A percentile compares a stretch with the other conserved stretches of the same genome.
Evolutionary conservation across 257 asterid species (phyloP).

Genomic region (Nicotiana knightiana): DNA sequence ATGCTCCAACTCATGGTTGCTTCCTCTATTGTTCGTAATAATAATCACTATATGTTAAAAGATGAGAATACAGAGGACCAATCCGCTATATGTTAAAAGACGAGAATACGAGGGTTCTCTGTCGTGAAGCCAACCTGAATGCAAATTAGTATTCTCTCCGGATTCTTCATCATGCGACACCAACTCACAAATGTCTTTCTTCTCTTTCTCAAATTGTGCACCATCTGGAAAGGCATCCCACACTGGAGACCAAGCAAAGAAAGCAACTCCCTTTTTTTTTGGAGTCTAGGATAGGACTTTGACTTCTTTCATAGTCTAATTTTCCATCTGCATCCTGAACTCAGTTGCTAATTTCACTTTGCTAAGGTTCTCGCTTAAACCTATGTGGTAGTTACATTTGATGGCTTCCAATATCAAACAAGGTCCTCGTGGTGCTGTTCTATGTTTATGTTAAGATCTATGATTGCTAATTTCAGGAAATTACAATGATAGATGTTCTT

Average conservation of each 20-base stretch:
- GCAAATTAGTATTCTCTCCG: neutral
- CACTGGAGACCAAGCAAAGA: neutral
- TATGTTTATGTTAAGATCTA: neutral
- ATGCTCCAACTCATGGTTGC: neutral
- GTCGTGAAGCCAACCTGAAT: neutral
- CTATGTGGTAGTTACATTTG: neutral
- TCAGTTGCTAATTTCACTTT: neutral
- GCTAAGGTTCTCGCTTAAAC: neutral
- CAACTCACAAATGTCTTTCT: neutral
- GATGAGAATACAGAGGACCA: neutral
- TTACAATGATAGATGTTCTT: neutral
- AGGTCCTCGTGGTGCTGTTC: neutral
- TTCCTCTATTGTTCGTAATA: neutral
- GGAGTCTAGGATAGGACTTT: neutral
- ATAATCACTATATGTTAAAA: neutral
- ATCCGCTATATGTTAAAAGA: neutral
- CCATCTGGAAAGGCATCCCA: neutral
- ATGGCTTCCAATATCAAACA: neutral
- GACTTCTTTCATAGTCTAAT: neutral
- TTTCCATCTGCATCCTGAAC: neutral
- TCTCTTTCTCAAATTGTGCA: neutral
- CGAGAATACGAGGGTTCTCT: neutral
- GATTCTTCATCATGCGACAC: neutral
- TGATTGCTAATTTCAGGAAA: neutral
- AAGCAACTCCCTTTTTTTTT: neutral